Conservation (phyloP, 331 rosid species). For the Malus hybrid region DNA sequence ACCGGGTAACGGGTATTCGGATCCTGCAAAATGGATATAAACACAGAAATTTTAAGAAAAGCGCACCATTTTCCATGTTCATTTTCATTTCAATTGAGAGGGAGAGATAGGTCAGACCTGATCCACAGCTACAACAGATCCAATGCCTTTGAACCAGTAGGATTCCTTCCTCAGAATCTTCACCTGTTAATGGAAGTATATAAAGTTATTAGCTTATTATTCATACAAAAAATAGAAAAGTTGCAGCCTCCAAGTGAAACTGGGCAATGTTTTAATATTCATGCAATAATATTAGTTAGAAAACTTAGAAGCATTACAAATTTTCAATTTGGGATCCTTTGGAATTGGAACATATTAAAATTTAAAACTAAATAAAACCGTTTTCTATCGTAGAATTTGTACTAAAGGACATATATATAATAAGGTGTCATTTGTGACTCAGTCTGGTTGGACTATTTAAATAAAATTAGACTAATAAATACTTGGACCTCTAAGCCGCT, state of each 20-base stretch:
- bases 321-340: neutral
- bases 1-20: conserved; percentile 82
- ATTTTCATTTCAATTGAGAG: neutral
- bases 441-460: too few relatives aligned
- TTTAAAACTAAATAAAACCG: neutral
- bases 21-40: conserved; percentile 29
- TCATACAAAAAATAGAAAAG: neutral
- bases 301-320: neutral
- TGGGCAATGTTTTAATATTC: too few relatives aligned
- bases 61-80: neutral
- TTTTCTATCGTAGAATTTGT: neutral
- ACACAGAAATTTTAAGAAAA: neutral
- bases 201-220: neutral
- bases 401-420: neutral
- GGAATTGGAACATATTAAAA: neutral
- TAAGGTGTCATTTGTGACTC: too few relatives aligned
- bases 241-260: neutral
- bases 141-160: conserved; percentile 71
- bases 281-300: too few relatives aligned
- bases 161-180: conserved; percentile 82
- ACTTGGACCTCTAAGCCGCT: too few relatives aligned
- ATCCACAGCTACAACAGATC: conserved; percentile 83
- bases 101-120: conserved; percentile 37
- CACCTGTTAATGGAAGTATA: conserved; percentile 34
- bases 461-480: too few relatives aligned